Evolutionary conservation across 805 yeast species (phyloP).

Genomic region (Metschnikowia orientalis): DNA sequence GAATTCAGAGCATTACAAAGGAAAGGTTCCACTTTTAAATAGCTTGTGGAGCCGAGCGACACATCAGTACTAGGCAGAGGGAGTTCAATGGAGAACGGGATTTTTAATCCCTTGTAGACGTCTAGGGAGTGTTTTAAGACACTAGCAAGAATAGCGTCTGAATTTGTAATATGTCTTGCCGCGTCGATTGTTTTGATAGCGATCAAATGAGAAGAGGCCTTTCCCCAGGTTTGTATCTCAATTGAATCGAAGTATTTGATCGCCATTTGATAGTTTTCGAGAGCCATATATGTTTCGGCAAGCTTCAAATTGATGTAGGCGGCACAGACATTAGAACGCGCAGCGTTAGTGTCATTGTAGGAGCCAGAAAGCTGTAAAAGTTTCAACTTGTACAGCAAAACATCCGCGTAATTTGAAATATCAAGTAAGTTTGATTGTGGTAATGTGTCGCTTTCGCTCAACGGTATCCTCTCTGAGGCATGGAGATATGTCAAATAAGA

Average conservation of each 20-base stretch:
- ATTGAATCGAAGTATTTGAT: slow-evolving; percentile 15
- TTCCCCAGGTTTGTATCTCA: slow-evolving; percentile 1
- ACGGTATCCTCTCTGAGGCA: too few relatives aligned
- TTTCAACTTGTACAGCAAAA: slow-evolving; percentile 7
- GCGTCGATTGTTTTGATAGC: slow-evolving; percentile 2
- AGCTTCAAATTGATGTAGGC: slow-evolving; percentile 40
- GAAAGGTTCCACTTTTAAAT: too few relatives aligned
- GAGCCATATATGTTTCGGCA: slow-evolving; percentile 43
- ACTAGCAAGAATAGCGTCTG: slow-evolving; percentile 1
- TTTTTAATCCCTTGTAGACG: too few relatives aligned
- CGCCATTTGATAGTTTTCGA: slow-evolving; percentile 17
- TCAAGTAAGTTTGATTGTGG: slow-evolving; percentile 4
- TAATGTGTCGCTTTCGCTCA: not conserved
- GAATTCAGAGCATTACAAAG: too few relatives aligned
- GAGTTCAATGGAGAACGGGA: too few relatives aligned
- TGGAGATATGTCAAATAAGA: slow-evolving; percentile 29
- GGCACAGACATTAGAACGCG: not conserved
- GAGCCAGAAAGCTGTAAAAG: slow-evolving; percentile 5
- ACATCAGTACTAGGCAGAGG: too few relatives aligned
- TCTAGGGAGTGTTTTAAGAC: too few relatives aligned
- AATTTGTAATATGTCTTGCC: not conserved
- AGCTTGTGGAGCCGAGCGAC: too few relatives aligned
- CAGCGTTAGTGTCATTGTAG: not conserved
- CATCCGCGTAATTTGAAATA: slow-evolving; percentile 4
- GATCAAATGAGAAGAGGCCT: slow-evolving; percentile 11